Conservation (phyloP, 257 asterid genomes). For the Nicotiana otophora region DNA sequence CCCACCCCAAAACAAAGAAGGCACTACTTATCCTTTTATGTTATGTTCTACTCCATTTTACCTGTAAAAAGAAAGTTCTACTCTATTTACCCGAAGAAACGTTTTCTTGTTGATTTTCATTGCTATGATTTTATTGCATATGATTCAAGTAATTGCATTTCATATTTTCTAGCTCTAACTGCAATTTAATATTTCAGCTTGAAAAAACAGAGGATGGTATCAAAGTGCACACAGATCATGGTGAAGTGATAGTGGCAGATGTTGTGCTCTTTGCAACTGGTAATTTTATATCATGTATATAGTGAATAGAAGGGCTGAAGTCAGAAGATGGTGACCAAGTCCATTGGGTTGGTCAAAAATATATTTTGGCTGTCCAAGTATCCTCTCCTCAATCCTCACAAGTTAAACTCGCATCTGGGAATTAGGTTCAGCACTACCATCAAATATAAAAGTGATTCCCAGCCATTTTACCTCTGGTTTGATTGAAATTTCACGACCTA, state of each 20-base stretch:
- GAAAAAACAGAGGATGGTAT: constrained; percentile 69
- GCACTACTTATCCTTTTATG: background rate
- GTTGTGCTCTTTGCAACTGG: constrained; percentile 98
- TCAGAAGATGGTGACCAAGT: background rate
- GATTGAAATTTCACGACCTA: background rate
- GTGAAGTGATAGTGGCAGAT: constrained; percentile 83
- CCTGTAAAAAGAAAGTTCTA: background rate
- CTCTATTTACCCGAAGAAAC: background rate
- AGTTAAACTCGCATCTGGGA: background rate
- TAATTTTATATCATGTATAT: constrained; percentile 25
- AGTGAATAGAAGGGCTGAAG: background rate
- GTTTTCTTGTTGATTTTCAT: background rate
- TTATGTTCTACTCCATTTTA: background rate
- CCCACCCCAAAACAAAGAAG: background rate
- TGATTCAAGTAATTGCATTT: background rate
- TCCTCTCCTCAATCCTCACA: background rate
- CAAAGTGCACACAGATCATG: constrained; percentile 71
- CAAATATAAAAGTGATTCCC: background rate
- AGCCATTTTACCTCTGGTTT: background rate
- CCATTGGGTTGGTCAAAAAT: background rate
- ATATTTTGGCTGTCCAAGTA: background rate
- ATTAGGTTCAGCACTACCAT: background rate
- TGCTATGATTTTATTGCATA: background rate
- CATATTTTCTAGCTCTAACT: background rate
- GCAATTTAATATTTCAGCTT: constrained; percentile 43